A percentile compares a stretch with the other conserved stretches of the same genome.
phyloP scores from a whole-genome alignment of 176 grass and related monocot genomes.

The Ensete ventricosum region DNA sequence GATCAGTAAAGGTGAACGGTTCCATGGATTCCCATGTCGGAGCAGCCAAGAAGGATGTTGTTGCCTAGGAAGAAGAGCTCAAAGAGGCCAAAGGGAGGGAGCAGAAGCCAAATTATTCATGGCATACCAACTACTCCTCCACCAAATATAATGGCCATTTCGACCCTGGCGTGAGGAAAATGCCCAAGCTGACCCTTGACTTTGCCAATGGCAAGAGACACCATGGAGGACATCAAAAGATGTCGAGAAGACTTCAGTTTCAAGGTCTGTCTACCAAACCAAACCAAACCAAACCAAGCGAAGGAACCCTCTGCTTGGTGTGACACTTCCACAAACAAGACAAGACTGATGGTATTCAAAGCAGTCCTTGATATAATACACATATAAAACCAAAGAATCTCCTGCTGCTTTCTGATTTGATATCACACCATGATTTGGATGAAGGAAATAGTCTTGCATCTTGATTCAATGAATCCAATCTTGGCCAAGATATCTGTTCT shows the following conservation, averaged over 20 bases:
- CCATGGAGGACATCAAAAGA: background rate
- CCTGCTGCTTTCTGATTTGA: too few relatives aligned
- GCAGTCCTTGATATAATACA: background rate
- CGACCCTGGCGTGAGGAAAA: background rate
- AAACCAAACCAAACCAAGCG: background rate
- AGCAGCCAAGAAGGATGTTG: background rate
- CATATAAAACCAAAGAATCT: background rate
- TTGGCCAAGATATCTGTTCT: too few relatives aligned
- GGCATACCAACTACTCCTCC: constrained; percentile 2
- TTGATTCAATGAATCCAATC: too few relatives aligned
- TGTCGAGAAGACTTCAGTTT: background rate
- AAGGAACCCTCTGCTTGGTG: background rate
- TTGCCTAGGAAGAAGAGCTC: background rate
- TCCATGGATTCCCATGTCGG: too few relatives aligned
- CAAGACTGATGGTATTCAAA: background rate
- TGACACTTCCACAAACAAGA: background rate
- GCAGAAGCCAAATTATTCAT: background rate
- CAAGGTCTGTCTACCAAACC: constrained; percentile 4
- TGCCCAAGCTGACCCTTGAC: background rate
- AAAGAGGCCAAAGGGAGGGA: background rate
- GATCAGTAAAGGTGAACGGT: background rate
- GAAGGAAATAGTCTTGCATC: too few relatives aligned
- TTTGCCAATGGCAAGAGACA: background rate
- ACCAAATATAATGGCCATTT: background rate
- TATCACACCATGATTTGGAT: too few relatives aligned